Percentiles rank a stretch among this genome's conserved stretches.
These are phyloP conservation scores for Symmetrospora coprosmae DNA, from an alignment of 768 basidiomycete genomes.

Conservation along the genomic window DNA sequence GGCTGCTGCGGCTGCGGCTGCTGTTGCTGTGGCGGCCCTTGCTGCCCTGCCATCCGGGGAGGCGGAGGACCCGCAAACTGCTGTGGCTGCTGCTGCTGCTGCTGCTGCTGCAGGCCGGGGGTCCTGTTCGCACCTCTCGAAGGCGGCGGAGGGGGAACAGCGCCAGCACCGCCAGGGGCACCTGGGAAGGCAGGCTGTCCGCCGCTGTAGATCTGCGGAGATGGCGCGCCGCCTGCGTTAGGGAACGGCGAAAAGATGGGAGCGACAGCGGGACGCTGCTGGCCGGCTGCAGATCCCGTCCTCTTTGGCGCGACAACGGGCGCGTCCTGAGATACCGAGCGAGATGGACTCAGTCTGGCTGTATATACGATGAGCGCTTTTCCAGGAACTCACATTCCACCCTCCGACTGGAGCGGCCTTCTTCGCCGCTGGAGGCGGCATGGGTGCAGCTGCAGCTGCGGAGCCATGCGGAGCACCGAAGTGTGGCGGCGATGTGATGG, in stretches of 20 bases:
- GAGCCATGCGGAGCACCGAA: conserved; percentile 13
- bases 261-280: conserved; percentile 59
- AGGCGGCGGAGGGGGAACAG: conserved; percentile 20
- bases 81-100: conserved; percentile 1
- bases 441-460: conserved; percentile 43
- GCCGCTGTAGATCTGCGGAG: background rate
- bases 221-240: conserved; percentile 39
- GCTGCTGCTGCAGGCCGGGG: conserved; percentile 11
- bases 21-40: conserved; percentile 7
- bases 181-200: background rate
- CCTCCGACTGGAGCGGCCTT: conserved; percentile 56
- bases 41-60: no score
- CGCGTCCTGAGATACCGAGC: conserved; percentile 4
- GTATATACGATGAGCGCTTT: conserved; percentile 22
- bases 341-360: conserved; percentile 36
- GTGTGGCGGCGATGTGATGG: background rate
- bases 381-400: conserved; percentile 72
- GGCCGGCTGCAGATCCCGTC: conserved; percentile 16
- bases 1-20: conserved; percentile 1
- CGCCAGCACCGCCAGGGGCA: background rate
- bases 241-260: conserved; percentile 58
- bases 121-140: conserved; percentile 11
- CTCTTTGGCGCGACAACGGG: background rate
- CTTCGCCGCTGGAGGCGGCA: conserved; percentile 44
- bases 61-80: conserved; percentile 18